Base-by-base conservation (phyloP, 2,329 filamentous ascomycete species). In the Aspergillus terreus region DNA sequence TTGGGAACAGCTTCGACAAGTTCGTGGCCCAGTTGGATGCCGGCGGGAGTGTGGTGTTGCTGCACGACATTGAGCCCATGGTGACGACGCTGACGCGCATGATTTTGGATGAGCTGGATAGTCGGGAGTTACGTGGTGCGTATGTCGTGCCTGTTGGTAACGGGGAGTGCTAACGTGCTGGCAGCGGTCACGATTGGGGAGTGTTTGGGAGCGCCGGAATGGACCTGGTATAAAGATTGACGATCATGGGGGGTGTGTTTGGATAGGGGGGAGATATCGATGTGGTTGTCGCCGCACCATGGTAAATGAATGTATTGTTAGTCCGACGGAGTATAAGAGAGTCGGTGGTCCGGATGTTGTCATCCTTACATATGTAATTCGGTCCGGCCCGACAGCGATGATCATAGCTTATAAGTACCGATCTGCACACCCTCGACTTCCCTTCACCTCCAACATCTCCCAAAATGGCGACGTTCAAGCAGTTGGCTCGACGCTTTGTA, bases 121-220 rank as follows among this genome's bases (percentile, higher is more conserved):
- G 63, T 3, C 68, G 74, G 15, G 79, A 79, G 0, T 76, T 71
- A 50, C 50, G 47, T 15, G 53, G 67, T 70, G 59, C 32, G 67
- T 60, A 49, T 35, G 9, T 38, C 9, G 21, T 2, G 30, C 15
- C 10, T 35, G 25, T 11, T 32, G 23, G 40, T 42, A 21, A 15
- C 19, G 14, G 51, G 35, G 36, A 14, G 6, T 51, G 40, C 25
- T 46, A n/a, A 48, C 40, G 45, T 2, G 0, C 15, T 51, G 58
- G 57, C 58, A 62, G 75, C 76, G 41, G 79, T 81, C 25, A 81
- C 81, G 1, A 76, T 83, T 4, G 82, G 80, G 0, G 78, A 83
- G 53, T 85, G 82, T 51, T 70, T 84, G 14, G 76, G 76, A 0
- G 80, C 84, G 51, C 65, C 79, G 6, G 53, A 53, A n/a, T 69